A percentile compares a stretch with the other conserved stretches of the same genome.
Evolutionary conservation across 169 alveolate genomes (phyloP).

Genomic region (Babesia microti): DNA sequence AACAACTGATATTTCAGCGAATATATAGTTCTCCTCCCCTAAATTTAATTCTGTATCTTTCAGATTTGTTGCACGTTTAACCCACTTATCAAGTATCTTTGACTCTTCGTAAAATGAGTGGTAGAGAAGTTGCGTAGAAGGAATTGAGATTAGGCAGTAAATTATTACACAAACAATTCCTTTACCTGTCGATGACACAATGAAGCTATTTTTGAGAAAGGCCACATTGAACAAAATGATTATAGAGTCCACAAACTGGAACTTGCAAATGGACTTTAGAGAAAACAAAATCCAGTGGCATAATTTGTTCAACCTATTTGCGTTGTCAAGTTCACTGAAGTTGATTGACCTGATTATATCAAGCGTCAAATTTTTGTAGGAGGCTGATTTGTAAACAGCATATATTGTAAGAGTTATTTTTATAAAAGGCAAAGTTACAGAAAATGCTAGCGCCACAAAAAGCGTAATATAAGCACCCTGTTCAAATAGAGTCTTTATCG

Average conservation of each 20-base stretch:
- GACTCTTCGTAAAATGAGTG: slow-evolving; percentile 43
- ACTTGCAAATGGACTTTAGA: slow-evolving; percentile 36
- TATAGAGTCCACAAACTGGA: slow-evolving; percentile 40
- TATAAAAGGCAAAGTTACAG: slow-evolving; percentile 34
- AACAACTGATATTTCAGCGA: slow-evolving; percentile 26
- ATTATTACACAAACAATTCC: slow-evolving; percentile 27
- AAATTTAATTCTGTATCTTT: not conserved
- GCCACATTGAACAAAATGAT: slow-evolving; percentile 24
- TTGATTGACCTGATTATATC: slow-evolving; percentile 14
- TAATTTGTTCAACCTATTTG: no score
- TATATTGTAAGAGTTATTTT: slow-evolving; percentile 29
- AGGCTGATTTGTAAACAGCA: slow-evolving; percentile 16
- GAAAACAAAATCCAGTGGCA: slow-evolving; percentile 19
- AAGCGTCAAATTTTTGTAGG: slow-evolving; percentile 17
- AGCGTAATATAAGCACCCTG: slow-evolving; percentile 36
- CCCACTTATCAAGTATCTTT: slow-evolving; percentile 37
- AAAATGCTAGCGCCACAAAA: slow-evolving; percentile 17
- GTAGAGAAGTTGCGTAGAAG: slow-evolving; percentile 45
- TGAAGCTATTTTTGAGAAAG: slow-evolving; percentile 26
- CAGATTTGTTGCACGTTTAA: slow-evolving; percentile 15
- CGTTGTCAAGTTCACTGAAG: no score
- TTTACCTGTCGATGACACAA: slow-evolving; percentile 30
- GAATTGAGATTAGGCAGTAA: slow-evolving; percentile 33
- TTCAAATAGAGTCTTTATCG: slow-evolving; percentile 14
- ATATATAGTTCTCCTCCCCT: not conserved